Evolutionary conservation across 179 eudicot genomes (phyloP), one percentile per base, ranked within the genome.

Genomic region (Spergularia azorica): DNA sequence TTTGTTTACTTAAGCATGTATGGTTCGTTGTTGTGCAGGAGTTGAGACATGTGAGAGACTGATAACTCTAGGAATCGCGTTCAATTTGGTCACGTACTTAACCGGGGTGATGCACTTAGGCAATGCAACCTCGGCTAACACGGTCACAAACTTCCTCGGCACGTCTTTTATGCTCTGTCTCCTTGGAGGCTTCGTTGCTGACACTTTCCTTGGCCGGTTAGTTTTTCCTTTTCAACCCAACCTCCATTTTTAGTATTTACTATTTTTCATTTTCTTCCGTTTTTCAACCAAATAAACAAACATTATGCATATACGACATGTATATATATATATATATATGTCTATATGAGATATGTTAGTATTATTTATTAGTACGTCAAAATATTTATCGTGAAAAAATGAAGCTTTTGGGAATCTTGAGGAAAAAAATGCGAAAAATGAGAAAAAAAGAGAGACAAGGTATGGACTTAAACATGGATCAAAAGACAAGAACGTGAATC

Each of bases 21-120:
- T 68, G 11, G 3, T 67, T n/a, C 17, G 12, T 9, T 14, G 51
- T 54, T 32, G 68, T 46, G 13, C 66, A 93, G 98, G 93, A n/a
- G 97, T 88, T 0, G 98, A 94, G 81, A 84, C 85, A 48, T 82
- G 89, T 73, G 98, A 94, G 73, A 89, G 98, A 81, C 39, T 94
- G 73, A 88, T 94, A 50, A 94, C 98, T 0, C 85, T 94, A 17
- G 98, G 98, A 4, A 92, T 94, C 1, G 98, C 95, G 1, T 93
- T 94, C 46, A 94, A 92, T 63, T 74, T 94, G 78, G 97, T 94
- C 67, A 92, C 98, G 0, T 94, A 94, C 83, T 73, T 92, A 75
- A 94, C 95, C 0, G 91, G 86, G 0, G 91, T 95, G 2, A 94
- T 94, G 97, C 98, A 94, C 80, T 73, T 92, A 74, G 95, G 98